phyloP scores from a whole-genome alignment of 2,329 filamentous ascomycete genomes.

The Trichoderma sp. region DNA sequence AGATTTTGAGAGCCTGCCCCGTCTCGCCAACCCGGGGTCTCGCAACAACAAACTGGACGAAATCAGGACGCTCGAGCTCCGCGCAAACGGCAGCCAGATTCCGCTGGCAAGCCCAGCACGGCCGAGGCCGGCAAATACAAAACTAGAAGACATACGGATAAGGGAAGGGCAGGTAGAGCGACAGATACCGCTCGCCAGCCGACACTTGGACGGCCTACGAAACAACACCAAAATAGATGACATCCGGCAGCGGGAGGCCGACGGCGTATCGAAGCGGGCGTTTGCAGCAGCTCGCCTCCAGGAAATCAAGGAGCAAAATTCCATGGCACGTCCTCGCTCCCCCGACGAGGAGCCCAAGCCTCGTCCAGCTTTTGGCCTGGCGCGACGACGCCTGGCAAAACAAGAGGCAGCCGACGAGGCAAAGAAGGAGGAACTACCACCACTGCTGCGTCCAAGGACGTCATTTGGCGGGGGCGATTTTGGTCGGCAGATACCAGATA shows the following conservation, averaged over 20 bases:
- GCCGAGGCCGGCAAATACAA: conserved; percentile 29
- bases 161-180: conserved; percentile 34
- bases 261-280: conserved; percentile 44
- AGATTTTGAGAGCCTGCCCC: conserved; percentile 30
- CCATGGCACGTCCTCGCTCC: conserved; percentile 42
- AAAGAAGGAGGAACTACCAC: conserved; percentile 19
- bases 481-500: conserved; percentile 38
- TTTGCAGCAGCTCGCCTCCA: conserved; percentile 49
- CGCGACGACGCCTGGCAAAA: not conserved
- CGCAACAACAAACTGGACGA: conserved; percentile 46
- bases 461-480: conserved; percentile 25
- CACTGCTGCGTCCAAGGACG: conserved; percentile 23
- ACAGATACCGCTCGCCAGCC: conserved; percentile 32
- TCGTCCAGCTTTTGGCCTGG: conserved; percentile 17
- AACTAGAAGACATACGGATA: conserved; percentile 37
- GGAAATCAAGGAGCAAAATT: conserved; percentile 52
- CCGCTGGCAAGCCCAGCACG: conserved; percentile 16
- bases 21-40: conserved; percentile 30
- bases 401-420: not conserved
- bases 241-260: conserved; percentile 43
- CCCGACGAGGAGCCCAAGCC: conserved; percentile 37
- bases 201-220: conserved; percentile 29
- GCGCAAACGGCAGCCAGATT: conserved; percentile 30
- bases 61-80: conserved; percentile 42
- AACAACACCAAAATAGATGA: conserved; percentile 52